Conservation (phyloP, 108 stramenopile species). For the Pseudonitzschia delicatissima region DNA sequence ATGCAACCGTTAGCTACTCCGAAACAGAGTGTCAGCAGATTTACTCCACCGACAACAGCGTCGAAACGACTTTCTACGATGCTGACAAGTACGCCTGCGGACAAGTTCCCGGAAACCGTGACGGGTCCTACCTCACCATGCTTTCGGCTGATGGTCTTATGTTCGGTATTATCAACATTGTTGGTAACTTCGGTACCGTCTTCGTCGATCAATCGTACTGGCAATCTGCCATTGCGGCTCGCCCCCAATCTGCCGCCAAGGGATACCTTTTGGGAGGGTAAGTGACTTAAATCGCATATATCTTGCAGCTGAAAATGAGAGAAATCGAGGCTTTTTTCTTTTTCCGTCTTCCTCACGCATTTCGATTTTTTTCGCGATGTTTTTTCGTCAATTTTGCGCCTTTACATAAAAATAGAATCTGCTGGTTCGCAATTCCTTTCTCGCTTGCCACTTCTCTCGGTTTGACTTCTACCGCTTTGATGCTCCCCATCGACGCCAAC, state of each 20-base stretch:
- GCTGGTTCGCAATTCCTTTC: constrained; percentile 92
- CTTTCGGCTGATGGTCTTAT: constrained; percentile 82
- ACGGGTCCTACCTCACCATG: constrained; percentile 92
- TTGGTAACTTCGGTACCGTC: constrained; percentile 95
- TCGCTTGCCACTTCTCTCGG: constrained; percentile 91
- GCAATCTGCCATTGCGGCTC: constrained; percentile 93
- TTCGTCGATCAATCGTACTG: constrained; percentile 94
- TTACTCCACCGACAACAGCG: constrained; percentile 44
- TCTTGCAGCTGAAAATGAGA: no score
- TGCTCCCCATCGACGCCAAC: constrained; percentile 76
- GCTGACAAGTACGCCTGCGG: constrained; percentile 64
- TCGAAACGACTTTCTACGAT: constrained; percentile 55
- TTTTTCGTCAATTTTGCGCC: neutral
- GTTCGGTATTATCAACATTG: constrained; percentile 94
- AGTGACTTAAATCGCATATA: constrained; percentile 1
- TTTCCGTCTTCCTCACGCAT: neutral
- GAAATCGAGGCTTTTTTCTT: neutral
- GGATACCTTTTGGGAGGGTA: constrained; percentile 93
- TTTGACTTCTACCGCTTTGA: constrained; percentile 80
- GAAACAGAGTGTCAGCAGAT: constrained; percentile 53
- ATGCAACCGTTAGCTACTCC: constrained; percentile 49
- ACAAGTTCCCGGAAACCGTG: constrained; percentile 73
- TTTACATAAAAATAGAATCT: constrained; percentile 60
- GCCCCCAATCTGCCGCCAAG: constrained; percentile 70
- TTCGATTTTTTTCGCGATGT: neutral